phyloP scores from a whole-genome alignment of 352 stramenopile genomes.

The Globisporangium apiculatum region DNA sequence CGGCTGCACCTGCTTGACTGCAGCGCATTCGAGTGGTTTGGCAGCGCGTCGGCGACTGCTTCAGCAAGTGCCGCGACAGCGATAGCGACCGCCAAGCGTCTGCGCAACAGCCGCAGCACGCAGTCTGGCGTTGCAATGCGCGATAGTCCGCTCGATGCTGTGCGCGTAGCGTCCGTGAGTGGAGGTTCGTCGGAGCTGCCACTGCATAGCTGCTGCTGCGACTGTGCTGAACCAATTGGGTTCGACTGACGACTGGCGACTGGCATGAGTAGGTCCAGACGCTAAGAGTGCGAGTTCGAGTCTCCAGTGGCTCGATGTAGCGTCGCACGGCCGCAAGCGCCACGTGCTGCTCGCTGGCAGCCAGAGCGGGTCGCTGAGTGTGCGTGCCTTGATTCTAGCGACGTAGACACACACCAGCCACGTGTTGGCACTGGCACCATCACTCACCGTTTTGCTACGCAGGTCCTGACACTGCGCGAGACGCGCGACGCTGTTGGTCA shows the following conservation, averaged over 20 bases:
- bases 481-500: neutral
- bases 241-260: no score
- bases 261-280: constrained; percentile 8
- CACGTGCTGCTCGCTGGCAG: constrained; percentile 28
- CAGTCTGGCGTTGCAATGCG: constrained; percentile 23
- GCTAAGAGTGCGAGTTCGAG: constrained; percentile 11
- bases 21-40: constrained; percentile 16
- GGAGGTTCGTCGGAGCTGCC: constrained; percentile 2
- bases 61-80: neutral
- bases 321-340: constrained; percentile 2
- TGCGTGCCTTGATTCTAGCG: constrained; percentile 9
- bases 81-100: constrained; percentile 15
- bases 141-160: constrained; percentile 28
- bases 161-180: constrained; percentile 21
- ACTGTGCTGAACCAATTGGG: no score
- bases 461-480: neutral
- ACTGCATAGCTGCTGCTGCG: no score
- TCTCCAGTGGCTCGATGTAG: constrained; percentile 17
- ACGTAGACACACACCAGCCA: neutral
- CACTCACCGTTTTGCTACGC: neutral
- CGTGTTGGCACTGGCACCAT: neutral
- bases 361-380: constrained; percentile 28
- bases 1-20: constrained; percentile 26
- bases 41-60: neutral
- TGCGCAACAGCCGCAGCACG: constrained; percentile 18